Evolutionary conservation across 208 protist species (phyloP).

Genomic region (Endotrypanum monterogeii): DNA sequence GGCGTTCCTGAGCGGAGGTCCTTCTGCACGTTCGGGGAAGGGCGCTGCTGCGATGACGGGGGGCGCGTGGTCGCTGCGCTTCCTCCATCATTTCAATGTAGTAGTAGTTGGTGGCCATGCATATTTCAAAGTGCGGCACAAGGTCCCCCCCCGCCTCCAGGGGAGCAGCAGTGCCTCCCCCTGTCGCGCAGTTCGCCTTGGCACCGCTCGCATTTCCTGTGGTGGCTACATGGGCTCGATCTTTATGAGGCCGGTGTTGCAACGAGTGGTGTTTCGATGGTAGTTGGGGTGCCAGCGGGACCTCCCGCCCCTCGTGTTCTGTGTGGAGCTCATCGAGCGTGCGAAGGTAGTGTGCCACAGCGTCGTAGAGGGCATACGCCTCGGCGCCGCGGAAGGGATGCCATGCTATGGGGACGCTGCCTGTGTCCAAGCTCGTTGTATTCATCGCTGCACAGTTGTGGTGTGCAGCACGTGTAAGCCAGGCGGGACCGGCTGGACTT

Average conservation of each 20-base stretch:
- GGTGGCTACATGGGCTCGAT: not conserved
- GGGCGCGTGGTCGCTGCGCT: slow-evolving; percentile 16
- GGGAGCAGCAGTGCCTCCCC: not conserved
- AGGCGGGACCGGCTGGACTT: not conserved
- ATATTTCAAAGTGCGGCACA: slow-evolving; percentile 51
- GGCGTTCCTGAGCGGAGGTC: not conserved
- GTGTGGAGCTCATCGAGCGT: slow-evolving; percentile 31
- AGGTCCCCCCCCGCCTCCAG: slow-evolving; percentile 4
- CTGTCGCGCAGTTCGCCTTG: not conserved
- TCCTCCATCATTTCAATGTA: slow-evolving; percentile 47
- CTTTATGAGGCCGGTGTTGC: slow-evolving; percentile 19
- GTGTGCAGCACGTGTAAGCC: not conserved
- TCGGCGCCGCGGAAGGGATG: slow-evolving; percentile 42
- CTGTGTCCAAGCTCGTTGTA: slow-evolving; percentile 7
- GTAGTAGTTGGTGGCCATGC: slow-evolving; percentile 66
- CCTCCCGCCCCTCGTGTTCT: slow-evolving; percentile 26
- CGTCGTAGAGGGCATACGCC: slow-evolving; percentile 63
- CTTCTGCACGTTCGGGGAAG: not conserved
- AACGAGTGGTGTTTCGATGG: slow-evolving; percentile 21
- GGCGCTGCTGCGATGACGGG: slow-evolving; percentile 1
- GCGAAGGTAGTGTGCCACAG: slow-evolving; percentile 51
- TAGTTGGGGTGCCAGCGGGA: slow-evolving; percentile 6
- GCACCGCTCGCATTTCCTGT: not conserved
- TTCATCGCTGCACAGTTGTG: slow-evolving; percentile 9
- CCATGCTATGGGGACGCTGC: slow-evolving; percentile 10